Base-by-base conservation (phyloP, 2,329 filamentous ascomycete genomes). In the Cladosporium velox region DNA sequence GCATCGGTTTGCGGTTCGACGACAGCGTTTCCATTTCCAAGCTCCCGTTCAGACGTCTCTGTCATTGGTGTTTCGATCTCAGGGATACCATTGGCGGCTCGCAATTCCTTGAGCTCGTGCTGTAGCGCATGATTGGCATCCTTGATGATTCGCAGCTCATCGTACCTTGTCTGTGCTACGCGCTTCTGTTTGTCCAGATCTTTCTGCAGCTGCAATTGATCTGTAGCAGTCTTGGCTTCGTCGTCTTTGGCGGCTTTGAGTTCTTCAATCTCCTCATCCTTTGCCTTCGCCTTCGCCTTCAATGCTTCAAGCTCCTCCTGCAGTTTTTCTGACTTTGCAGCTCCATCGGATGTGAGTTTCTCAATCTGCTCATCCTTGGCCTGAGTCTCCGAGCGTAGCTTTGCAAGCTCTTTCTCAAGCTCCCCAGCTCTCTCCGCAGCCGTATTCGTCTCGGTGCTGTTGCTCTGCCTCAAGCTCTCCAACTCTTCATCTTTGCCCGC, bases 371-470 rank as follows among this genome's bases (percentile, higher is more conserved):
- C 65, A 41, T 67, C 59, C 7, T 65, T 58, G 44, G 57, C 55
- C 32, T 59, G 65, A 18, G 60, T 63, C 24, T 69, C 65, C 6
- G 64, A 21, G 65, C 77, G 78, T 47, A 62, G n/a, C 14, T 15
- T 35, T 35, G 62, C 57, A 10, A 66, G 41, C 65, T 66, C 59
- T 26, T 62, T 6, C 4, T 26, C 30, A n/a, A 51, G 34, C 15
- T 51, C 18, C 35, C 21, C 54, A 18, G 34, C 35, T 38, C 30
- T 41, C 41, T 59, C 59, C n/a, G 34, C 41, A 34, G 49, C 49
- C 65, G 15, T 32, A 60, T n/a, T 61, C 51, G 51, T 59, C 63
- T 49, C 64, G 44, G 34, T 57, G 68, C 63, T 28, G 10, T 21
- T 62, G 28, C 26, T 49, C 28, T 60, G 24, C 41, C 26, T 55